Base-by-base conservation (phyloP, 2,329 filamentous ascomycete species). In the Emmonsiellopsis sp. region DNA sequence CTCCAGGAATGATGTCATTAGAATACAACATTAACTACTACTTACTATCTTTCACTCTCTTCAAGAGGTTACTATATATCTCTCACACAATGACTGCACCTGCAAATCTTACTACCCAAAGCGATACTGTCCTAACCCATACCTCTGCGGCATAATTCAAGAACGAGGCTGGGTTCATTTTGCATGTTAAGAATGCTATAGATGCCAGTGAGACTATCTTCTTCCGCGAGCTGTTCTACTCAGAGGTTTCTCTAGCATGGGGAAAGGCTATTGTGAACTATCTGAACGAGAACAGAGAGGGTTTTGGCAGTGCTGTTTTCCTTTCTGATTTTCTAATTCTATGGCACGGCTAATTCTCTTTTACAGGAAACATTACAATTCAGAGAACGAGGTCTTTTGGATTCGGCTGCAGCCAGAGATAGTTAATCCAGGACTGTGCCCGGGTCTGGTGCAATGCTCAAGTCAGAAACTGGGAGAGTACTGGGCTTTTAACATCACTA, bases 311-410 rank as follows among this genome's bases (percentile, higher is more conserved):
- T 40, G 14, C 37, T 40, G 0, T 40, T 40, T 3, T 6, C 14
- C 14, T 40, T 40, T 40, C 14, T 11, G 3, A 40, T 40, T 40
- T 40, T 40, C 37, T 40, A 14, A 40, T 40, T 40, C 37, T 40
- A 11, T 40, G 1, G 37, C 11, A 40, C 10, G 37, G 37, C 37
- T 40, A 14, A 40, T 40, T 11, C 14, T 40, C 37, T 54, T 45
- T 21, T 10, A 11, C 21, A 54, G 53, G 34, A 54, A 54, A 54
- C 42, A 36, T 40, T 54, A 51, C 40, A 47, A 54, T 40, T 45
- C 53, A 8, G 31, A 27, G 31, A 39, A 27, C 21, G 42, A 44
- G 14, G n/a, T 3, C 11, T 40, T 40, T 40, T 40, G 37, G 37
- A 14, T 40, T 40, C 14, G 14, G 37, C 37, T 40, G 6, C 10